phyloP scores from a whole-genome alignment of 768 basidiomycete species.

The Glaciozyma martinii region DNA sequence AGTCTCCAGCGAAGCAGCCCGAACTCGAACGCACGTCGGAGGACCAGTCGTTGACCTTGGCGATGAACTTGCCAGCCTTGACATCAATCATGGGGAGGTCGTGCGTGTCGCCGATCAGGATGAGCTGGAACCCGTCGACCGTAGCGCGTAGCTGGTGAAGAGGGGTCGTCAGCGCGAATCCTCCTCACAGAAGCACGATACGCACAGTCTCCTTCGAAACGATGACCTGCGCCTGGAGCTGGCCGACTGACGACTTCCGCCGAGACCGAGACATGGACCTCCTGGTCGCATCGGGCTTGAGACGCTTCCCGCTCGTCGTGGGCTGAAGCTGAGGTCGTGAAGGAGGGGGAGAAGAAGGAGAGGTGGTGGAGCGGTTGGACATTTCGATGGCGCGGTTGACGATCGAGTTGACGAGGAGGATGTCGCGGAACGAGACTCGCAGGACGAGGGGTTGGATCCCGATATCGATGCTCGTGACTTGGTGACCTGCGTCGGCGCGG shows the following conservation, averaged over 20 bases:
- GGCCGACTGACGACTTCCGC: not conserved
- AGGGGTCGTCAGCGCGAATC: not conserved
- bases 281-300: not conserved
- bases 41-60: constrained; percentile 87
- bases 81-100: constrained; percentile 91
- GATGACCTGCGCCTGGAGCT: constrained; percentile 25
- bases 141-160: constrained; percentile 44
- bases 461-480: constrained; percentile 76
- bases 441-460: constrained; percentile 73
- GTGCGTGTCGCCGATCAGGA: constrained; percentile 88
- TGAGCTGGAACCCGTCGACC: constrained; percentile 82
- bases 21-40: constrained; percentile 53
- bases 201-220: constrained; percentile 28
- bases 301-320: constrained; percentile 19
- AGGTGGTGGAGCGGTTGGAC: constrained; percentile 42
- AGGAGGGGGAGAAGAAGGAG: not conserved
- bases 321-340: constrained; percentile 35
- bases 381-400: constrained; percentile 76
- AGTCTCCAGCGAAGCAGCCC: not conserved
- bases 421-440: constrained; percentile 90
- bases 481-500: constrained; percentile 46
- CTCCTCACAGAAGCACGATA: not conserved
- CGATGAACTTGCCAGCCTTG: constrained; percentile 69
- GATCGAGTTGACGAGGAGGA: constrained; percentile 75
- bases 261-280: not conserved